Evolutionary conservation across 495 filamentous ascomycete species (phyloP), one percentile per base, ranked within the genome.

Genomic region (Venustampulla echinocandica): DNA sequence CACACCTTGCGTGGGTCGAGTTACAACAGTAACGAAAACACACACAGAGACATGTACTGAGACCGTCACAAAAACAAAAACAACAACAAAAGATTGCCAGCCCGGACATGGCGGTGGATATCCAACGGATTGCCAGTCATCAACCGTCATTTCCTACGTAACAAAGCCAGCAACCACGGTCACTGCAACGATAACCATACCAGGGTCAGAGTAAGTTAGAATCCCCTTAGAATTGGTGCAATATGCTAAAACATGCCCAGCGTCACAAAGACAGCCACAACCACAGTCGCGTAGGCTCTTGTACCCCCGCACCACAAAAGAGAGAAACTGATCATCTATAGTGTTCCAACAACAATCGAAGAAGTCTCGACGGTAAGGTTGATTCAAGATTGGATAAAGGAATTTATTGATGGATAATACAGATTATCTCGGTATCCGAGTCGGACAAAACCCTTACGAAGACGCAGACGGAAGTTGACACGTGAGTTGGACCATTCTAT

Each of bases 341-440:
- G 43, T 20, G 43, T 46, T 10, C 14, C 43, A 3, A 46, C 43
- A n/a, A 32, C 35, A 5, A 41, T 48, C 22, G 27, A 45, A 13
- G 19, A 15, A 28, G 14, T 27, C 41, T 28, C 6, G 6, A 34
- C 41, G 41, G 21, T 24, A 23, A 10, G 19, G 18, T 13, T 30
- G 3, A 33, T n/a, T 19, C 27, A 28, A 28, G 13, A 28, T 34
- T 17, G 13, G 4, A 17, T 30, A 6, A 6, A 27, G n/a, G n/a
- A 18, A n/a, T 17, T 27, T 34, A 5, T 7, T 23, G 3, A 28
- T 20, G 18, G 41, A 28, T 9, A 17, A 35, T 24, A 20, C 28
- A 10, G 24, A 33, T 35, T 5, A 32, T 33, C 43, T 46, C 33
- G 18, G 17, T 21, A 21, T 22, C 38, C 17, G n/a, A 27, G 14